These are phyloP conservation scores for Quercus engelmannii DNA, from an alignment of 306 rosid species.

Conservation along the genomic window DNA sequence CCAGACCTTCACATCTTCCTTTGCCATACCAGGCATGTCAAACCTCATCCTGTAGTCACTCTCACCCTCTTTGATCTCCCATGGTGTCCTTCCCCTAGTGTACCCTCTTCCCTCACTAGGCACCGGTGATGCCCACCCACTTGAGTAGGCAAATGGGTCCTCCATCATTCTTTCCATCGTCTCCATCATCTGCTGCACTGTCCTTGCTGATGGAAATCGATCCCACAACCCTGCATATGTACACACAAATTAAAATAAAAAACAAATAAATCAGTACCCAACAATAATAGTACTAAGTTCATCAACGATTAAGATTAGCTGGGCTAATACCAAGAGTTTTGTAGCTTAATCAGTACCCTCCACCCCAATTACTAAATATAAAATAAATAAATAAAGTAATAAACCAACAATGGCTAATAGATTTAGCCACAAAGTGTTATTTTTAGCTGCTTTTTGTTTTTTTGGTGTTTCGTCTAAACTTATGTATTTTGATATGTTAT, in stretches of 20 bases:
- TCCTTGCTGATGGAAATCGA: constrained; percentile 68
- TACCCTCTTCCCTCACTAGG: constrained; percentile 45
- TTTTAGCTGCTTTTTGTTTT: too few species aligned
- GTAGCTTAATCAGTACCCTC: too few species aligned
- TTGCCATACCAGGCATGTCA: constrained; percentile 88
- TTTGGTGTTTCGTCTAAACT: too few species aligned
- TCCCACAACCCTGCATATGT: constrained; percentile 68
- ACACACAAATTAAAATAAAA: neutral
- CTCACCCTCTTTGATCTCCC: constrained; percentile 81
- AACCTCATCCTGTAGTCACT: constrained; percentile 79
- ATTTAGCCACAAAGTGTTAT: too few species aligned
- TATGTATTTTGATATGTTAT: too few species aligned
- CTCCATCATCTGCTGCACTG: constrained; percentile 83
- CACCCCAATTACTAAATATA: too few species aligned
- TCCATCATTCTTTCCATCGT: constrained; percentile 82
- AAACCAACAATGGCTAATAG: too few species aligned
- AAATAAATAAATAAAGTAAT: too few species aligned
- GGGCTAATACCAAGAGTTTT: too few species aligned
- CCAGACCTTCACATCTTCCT: constrained; percentile 80
- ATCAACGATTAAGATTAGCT: too few species aligned
- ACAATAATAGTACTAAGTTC: neutral
- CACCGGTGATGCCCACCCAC: constrained; percentile 38
- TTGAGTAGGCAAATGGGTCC: constrained; percentile 53
- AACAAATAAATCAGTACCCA: neutral
- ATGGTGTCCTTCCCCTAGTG: constrained; percentile 67